Evolutionary conservation across 169 alveolate genomes (phyloP), one percentile per base, ranked within the genome.

Genomic region (Eimeria brunetti): DNA sequence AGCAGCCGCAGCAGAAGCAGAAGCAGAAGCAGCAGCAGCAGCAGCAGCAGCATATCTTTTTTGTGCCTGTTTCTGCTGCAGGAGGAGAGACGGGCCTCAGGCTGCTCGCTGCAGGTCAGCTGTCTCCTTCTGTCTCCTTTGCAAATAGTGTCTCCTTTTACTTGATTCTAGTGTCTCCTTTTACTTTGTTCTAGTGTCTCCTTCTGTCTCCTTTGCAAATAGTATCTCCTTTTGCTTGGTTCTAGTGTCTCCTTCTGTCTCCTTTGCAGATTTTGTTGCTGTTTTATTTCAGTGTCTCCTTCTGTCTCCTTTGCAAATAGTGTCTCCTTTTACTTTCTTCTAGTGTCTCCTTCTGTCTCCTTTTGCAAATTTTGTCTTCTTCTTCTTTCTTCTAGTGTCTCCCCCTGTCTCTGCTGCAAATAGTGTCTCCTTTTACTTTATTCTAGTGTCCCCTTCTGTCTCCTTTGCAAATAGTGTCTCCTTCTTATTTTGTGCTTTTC

Each of bases 41-140:
- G 62, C 88, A 20, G 88, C 88, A 20, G 60, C 88, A 20, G 88
- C 64, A 16, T 49, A 8, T 7, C 8, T 33, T 46, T 4, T 11
- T 22, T 41, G 67, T 20, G 22, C 24, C 6, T 80, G 12, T 51
- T 67, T 51, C 46, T 67, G 44, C 44, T 22, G 38, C 85, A 75
- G 85, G 85, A 75, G 53, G 85, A 75, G 22, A 33, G 58, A 11
- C 51, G 85, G 85, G 20, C 85, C 22, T 75, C 85, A 1, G 85
- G 85, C 3, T 75, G 85, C 41, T 33, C 85, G 11, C 58, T 75
- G 58, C 85, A 75, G 85, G 85, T 75, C 58, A 41, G 85, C 85
- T 75, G 85, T 41, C 46, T 75, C 78, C 78, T 67, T 24, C 8
- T n/a, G n/a, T 67, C 78, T 22, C 78, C 27, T 67, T 67, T 18